Conservation (phyloP, 1,139 yeast genomes). For the Candida tropicalis region DNA sequence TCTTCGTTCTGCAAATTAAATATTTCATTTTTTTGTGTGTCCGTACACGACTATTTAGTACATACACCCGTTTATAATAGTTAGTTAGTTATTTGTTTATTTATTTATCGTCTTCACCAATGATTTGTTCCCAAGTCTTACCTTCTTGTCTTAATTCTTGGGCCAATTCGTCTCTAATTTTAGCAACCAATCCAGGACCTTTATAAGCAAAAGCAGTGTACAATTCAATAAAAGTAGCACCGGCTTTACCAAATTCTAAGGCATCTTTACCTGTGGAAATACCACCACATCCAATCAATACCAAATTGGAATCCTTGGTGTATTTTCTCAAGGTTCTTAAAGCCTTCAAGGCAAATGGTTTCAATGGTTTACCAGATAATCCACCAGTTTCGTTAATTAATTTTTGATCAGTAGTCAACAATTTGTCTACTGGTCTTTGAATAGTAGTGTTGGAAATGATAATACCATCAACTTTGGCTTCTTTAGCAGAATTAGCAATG, state of each 20-base stretch:
- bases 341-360: conserved; percentile 75
- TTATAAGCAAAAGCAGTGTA: conserved; percentile 91
- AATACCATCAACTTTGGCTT: conserved; percentile 84
- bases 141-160: conserved; percentile 70
- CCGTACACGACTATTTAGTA: background rate
- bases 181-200: conserved; percentile 87
- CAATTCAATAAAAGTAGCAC: conserved; percentile 83
- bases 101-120: conserved; percentile 54
- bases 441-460: conserved; percentile 91
- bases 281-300: conserved; percentile 94
- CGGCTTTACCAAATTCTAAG: conserved; percentile 88
- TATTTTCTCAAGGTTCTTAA: conserved; percentile 69
- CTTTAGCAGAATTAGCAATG: conserved; percentile 79
- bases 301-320: conserved; percentile 70
- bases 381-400: conserved; percentile 76
- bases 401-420: conserved; percentile 49
- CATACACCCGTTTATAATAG: too few relatives aligned
- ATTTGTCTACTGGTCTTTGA: conserved; percentile 60
- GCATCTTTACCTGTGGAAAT: conserved; percentile 84
- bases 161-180: conserved; percentile 75
- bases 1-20: background rate
- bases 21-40: background rate
- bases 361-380: conserved; percentile 88
- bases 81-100: background rate
- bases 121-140: conserved; percentile 79